These are phyloP conservation scores for Flaveria bidentis DNA, from an alignment of 129 eudicot genomes.

Conservation along the genomic window DNA sequence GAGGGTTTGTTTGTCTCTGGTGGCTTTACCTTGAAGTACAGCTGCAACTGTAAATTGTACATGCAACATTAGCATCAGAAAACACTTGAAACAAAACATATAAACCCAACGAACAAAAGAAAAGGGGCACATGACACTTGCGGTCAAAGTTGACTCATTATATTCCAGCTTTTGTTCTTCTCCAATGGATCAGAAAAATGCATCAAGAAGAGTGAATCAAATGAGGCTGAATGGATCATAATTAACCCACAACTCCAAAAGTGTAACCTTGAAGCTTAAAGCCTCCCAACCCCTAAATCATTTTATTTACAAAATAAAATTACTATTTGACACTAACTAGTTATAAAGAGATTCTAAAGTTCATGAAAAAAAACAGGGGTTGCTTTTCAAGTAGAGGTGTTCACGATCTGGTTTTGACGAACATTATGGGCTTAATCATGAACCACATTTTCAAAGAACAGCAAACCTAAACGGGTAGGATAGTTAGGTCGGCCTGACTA, in stretches of 20 bases:
- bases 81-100: constrained; percentile 1
- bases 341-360: too few species aligned
- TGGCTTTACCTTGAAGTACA: constrained; percentile 84
- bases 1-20: constrained; percentile 78
- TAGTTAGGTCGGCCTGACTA: too few species aligned
- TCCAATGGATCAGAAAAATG: too few species aligned
- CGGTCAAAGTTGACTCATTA: background rate
- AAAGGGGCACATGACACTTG: background rate
- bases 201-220: background rate
- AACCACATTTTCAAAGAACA: too few species aligned
- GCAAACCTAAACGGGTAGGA: too few species aligned
- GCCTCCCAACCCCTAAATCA: too few species aligned
- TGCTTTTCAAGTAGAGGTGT: too few species aligned
- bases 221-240: background rate
- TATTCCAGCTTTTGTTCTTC: background rate
- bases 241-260: background rate
- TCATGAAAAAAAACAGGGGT: too few species aligned
- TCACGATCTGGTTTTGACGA: too few species aligned
- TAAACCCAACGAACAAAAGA: background rate
- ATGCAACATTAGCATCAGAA: constrained; percentile 29
- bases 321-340: background rate
- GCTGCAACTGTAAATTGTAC: constrained; percentile 61
- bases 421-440: too few species aligned
- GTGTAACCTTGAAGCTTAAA: background rate
- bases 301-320: background rate